Percentiles rank a stretch among this genome's conserved stretches.
Evolutionary conservation across 306 rosid species (phyloP).

Genomic region (Cyamopsis tetragonoloba): DNA sequence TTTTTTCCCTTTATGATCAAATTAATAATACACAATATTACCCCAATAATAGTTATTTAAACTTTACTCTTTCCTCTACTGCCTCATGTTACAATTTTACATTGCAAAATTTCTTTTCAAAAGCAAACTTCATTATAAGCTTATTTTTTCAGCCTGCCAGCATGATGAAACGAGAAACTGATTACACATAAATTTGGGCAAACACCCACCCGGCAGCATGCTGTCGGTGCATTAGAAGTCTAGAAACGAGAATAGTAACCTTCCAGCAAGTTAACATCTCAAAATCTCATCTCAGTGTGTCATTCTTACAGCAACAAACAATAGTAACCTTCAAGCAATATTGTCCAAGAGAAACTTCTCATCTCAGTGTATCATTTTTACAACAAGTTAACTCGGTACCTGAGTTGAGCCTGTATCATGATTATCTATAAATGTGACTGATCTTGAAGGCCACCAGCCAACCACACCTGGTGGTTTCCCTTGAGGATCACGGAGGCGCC

Average conservation of each 20-base stretch:
- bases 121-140: background rate
- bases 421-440: constrained; percentile 79
- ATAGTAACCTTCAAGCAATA: background rate
- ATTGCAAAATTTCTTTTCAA: background rate
- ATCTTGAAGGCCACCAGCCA: constrained; percentile 95
- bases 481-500: constrained; percentile 74
- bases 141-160: background rate
- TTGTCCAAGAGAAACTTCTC: background rate
- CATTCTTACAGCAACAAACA: too few species aligned
- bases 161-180: background rate
- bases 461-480: constrained; percentile 89
- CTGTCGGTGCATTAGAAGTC: background rate
- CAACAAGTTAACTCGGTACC: constrained; percentile 38
- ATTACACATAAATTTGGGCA: background rate
- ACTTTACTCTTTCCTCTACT: background rate
- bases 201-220: background rate
- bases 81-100: background rate
- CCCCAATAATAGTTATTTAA: background rate
- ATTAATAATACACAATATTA: too few species aligned
- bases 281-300: too few species aligned
- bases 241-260: background rate
- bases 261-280: too few species aligned
- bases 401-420: constrained; percentile 95
- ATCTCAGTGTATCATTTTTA: background rate
- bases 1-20: too few species aligned